Percentiles rank a stretch among this genome's conserved stretches.
These are phyloP conservation scores for Penicillium desertorum DNA, from an alignment of 495 filamentous ascomycete species.

Conservation along the genomic window DNA sequence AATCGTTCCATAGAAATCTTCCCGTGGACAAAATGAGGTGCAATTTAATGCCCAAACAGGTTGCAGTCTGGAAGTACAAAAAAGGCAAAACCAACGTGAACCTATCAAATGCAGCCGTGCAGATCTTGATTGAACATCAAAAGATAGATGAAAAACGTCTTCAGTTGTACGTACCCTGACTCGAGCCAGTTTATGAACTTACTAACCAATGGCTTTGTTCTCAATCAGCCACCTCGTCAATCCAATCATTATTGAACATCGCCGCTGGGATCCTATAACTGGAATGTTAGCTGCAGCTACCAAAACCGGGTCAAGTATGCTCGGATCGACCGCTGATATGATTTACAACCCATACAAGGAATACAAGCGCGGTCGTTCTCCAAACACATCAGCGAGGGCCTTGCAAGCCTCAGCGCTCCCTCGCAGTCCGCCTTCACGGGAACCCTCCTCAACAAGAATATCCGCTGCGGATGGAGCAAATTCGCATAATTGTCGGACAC, in stretches of 20 bases:
- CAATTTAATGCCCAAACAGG: slow-evolving; percentile 61
- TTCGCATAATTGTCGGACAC: neutral
- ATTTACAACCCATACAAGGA: slow-evolving; percentile 35
- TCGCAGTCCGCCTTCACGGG: neutral
- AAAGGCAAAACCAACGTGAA: slow-evolving; percentile 42
- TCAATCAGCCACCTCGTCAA: slow-evolving; percentile 25
- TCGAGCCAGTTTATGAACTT: neutral
- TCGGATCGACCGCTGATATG: slow-evolving; percentile 30
- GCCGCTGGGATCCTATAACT: slow-evolving; percentile 41
- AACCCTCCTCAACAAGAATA: neutral
- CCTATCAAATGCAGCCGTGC: slow-evolving; percentile 66
- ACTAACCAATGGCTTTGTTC: slow-evolving; percentile 3
- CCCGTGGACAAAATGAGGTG: slow-evolving; percentile 69
- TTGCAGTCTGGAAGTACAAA: slow-evolving; percentile 70
- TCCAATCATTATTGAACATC: slow-evolving; percentile 37
- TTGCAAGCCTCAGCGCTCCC: neutral
- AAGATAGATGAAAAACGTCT: slow-evolving; percentile 63
- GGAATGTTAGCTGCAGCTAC: slow-evolving; percentile 42
- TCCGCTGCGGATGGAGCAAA: neutral
- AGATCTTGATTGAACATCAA: slow-evolving; percentile 59
- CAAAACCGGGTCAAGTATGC: slow-evolving; percentile 26
- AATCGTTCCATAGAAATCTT: slow-evolving; percentile 66
- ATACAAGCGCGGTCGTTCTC: slow-evolving; percentile 20
- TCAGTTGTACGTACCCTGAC: slow-evolving; percentile 44
- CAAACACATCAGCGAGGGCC: slow-evolving; percentile 15